These are phyloP conservation scores for Monarda citriodora DNA, from an alignment of 305 asterid species.

Conservation along the genomic window DNA sequence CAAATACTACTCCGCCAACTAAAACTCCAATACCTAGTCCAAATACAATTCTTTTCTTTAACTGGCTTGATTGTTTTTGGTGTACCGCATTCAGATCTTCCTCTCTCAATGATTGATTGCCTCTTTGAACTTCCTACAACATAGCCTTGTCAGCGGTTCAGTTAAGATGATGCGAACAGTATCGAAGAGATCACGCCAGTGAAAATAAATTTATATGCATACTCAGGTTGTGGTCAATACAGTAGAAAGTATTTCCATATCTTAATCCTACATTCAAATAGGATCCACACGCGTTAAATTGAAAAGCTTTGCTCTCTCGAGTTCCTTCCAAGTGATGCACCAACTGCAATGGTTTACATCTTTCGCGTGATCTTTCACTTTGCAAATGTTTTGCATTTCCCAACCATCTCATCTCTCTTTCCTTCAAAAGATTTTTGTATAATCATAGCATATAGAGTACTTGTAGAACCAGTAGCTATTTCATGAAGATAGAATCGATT, in stretches of 20 bases:
- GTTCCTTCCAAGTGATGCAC: slow-evolving; percentile 13
- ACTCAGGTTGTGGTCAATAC: not conserved
- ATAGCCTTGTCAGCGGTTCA: slow-evolving; percentile 36
- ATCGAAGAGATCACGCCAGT: not conserved
- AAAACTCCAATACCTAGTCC: slow-evolving; percentile 89
- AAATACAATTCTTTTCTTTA: slow-evolving; percentile 78
- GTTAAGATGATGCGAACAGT: slow-evolving; percentile 22
- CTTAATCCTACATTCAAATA: slow-evolving; percentile 8
- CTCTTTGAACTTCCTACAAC: slow-evolving; percentile 69
- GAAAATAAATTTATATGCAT: slow-evolving; percentile 8
- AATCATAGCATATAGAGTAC: too few relatives aligned
- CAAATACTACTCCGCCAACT: slow-evolving; percentile 85
- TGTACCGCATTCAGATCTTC: slow-evolving; percentile 37
- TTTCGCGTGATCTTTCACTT: not conserved
- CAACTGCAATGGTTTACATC: not conserved
- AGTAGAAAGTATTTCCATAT: slow-evolving; percentile 2
- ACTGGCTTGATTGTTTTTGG: slow-evolving; percentile 55
- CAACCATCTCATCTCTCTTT: not conserved
- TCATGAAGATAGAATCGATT: too few relatives aligned
- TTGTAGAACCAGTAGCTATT: too few relatives aligned
- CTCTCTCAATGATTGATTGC: slow-evolving; percentile 35
- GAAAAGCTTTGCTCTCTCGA: slow-evolving; percentile 4
- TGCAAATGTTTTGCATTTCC: not conserved
- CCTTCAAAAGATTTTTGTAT: not conserved
- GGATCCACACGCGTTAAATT: not conserved